Evolutionary conservation across 2,329 filamentous ascomycete genomes (phyloP), one percentile per base, ranked within the genome.

Genomic region (Ophiostoma australiae): DNA sequence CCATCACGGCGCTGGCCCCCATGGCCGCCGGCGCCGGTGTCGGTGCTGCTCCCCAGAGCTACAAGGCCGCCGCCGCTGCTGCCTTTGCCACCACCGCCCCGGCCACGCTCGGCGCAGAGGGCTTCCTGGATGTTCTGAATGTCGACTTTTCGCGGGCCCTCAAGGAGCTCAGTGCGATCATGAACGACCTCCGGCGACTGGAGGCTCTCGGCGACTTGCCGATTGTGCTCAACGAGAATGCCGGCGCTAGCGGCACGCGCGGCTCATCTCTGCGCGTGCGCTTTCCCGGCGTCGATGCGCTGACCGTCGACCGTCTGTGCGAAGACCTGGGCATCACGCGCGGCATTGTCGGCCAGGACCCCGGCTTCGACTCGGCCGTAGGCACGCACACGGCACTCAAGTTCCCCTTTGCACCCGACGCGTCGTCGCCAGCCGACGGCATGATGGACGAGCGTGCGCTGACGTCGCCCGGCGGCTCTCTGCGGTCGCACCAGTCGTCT

Each of bases 271-370:
- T 97, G 4, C 89, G 93, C 44, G 89, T 98, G 1, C 90, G 93
- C 39, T 98, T 99, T 77, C 93, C 94, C 0, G 95, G 95, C 3
- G 94, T 95, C 73, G 94, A 98, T 76, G 89, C 89, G 0, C 87
- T 90, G 20, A 92, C 91, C 0, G 91, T 97, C 0, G 92, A 97
- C 77, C 84, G 85, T 3, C 85, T 99, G 0, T 97, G 94, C 78
- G 88, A 92, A 67, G 95, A 99, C 78, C 85, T 97, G 13, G 91
- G 91, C n/a, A 85, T 99, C 8, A 88, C 90, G 73, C 86, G 93
- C 70, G 95, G 95, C 1, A 82, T 91, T 4, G 86, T 98, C 4
- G 82, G 86, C 15, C 90, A 98, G 81, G 95, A 98, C 74, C 73
- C 80, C 41, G 89, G 90, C 23, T 97, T 97, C 75, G 87, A 92